Percentiles rank a stretch among this genome's conserved stretches.
phyloP scores from a whole-genome alignment of 108 stramenopile species.

The Cyclostephanos invisitatus region DNA sequence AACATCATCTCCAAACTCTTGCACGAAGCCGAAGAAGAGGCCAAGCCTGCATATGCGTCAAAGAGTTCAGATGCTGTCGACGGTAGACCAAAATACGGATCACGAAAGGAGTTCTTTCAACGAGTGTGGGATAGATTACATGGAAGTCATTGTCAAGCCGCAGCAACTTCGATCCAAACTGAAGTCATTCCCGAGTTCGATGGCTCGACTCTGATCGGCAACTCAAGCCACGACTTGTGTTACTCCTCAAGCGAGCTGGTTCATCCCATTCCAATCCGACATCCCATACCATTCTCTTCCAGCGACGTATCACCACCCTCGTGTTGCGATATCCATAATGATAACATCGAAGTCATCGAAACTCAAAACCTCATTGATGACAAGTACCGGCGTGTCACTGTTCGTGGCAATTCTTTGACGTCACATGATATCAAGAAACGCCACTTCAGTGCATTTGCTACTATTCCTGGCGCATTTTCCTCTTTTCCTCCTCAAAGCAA shows the following conservation, averaged over 20 bases:
- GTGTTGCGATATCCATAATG: background rate
- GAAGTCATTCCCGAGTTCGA: slow-evolving; percentile 1
- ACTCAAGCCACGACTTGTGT: background rate
- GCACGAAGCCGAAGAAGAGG: slow-evolving; percentile 1
- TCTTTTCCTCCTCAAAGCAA: background rate
- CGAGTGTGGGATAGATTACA: slow-evolving; percentile 74
- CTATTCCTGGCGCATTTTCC: background rate
- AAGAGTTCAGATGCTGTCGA: background rate
- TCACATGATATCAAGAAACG: background rate
- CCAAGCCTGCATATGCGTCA: slow-evolving; percentile 19
- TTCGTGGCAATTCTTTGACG: background rate
- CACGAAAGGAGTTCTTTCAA: slow-evolving; percentile 78
- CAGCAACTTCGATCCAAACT: background rate
- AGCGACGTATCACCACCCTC: background rate
- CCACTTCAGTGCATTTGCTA: background rate
- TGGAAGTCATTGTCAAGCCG: background rate
- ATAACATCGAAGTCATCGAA: background rate
- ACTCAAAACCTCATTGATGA: slow-evolving; percentile 2
- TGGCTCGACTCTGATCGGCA: slow-evolving; percentile 6
- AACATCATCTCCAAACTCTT: slow-evolving; percentile 45
- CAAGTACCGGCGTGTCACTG: background rate
- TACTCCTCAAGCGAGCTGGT: background rate
- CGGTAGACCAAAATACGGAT: slow-evolving; percentile 72
- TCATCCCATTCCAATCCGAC: background rate
- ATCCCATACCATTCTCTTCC: background rate